Base-by-base conservation (phyloP, 202 grass and related monocot genomes). In the Carex sylvatica region DNA sequence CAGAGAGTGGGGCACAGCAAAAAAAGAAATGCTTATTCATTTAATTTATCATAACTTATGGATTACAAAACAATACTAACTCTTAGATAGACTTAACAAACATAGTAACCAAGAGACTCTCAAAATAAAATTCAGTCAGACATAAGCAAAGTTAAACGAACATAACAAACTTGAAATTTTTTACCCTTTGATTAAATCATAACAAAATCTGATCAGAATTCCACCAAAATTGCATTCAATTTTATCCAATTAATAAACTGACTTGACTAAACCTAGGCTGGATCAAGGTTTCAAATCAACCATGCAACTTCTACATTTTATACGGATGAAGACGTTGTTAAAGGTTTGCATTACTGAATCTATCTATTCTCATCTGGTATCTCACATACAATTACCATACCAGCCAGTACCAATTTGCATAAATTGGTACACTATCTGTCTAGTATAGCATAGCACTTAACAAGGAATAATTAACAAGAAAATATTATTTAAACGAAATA, bases 191-290 rank as follows among this genome's bases (percentile, higher is more conserved):
- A 64, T 28, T 23, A 9, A 44, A 1, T 9, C 8, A 46, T 46
- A 76, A 76, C 49, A 56, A 55, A 55, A 76, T n/a, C 72, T 76
- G 14, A 76, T 76, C 6, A 33, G 9, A 22, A 71, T 47, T 71
- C 9, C 47, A 76, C 28, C 19, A 55, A 55, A 30, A n/a, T 76
- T 55, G 26, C 26, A 33, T 55, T 54, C 24, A 56, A 18, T 56
- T 74, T 14, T 30, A 30, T 74, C 71, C 12, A 18, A 55, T 71
- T 20, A 23, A 71, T 44, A 28, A 71, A 71, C 19, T 16, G 10
- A 70, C 68, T 49, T 9, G 2, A 44, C 36, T n/a, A 44, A 71
- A 24, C 38, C 42, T 72, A 40, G 8, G 23, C n/a, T 44, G 1
- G 38, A 72, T 18, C 20, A 49, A 40, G 40, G 42, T 72, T 72